These are phyloP conservation scores for Mucuna pruriens DNA, from an alignment of 306 rosid species.

Conservation along the genomic window DNA sequence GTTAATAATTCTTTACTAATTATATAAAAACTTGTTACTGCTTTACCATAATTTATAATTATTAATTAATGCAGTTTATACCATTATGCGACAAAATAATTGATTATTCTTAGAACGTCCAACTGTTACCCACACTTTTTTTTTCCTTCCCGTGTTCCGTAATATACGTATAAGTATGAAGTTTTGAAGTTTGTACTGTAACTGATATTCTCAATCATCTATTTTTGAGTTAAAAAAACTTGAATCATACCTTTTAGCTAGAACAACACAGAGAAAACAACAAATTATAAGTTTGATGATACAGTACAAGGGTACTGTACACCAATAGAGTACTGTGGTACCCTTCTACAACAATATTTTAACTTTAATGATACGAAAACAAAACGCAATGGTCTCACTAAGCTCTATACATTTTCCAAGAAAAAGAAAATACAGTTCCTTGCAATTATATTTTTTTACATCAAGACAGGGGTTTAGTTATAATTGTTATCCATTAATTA, in stretches of 20 bases:
- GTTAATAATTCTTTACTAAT: conserved; percentile 22
- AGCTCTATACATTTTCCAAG: too few relatives aligned
- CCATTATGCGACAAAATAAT: not conserved
- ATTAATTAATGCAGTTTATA: not conserved
- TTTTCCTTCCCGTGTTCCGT: not conserved
- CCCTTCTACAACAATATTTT: too few relatives aligned
- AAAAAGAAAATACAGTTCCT: too few relatives aligned
- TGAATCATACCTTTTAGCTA: not conserved
- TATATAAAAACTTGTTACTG: conserved; percentile 30
- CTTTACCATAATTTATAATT: conserved; percentile 4
- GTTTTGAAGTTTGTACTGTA: not conserved
- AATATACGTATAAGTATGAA: not conserved
- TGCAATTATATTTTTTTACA: not conserved
- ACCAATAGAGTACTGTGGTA: too few relatives aligned
- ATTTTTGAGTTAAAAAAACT: not conserved
- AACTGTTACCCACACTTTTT: not conserved
- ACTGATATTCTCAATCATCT: not conserved
- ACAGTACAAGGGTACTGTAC: not conserved
- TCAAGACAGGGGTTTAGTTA: not conserved
- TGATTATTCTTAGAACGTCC: not conserved
- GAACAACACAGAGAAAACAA: not conserved
- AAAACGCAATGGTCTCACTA: too few relatives aligned
- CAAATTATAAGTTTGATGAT: not conserved
- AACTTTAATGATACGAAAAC: too few relatives aligned
- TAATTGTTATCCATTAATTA: too few relatives aligned